Evolutionary conservation across 2,329 filamentous ascomycete species (phyloP), one percentile per base, ranked within the genome.

Genomic region (Trichoderma sp.): DNA sequence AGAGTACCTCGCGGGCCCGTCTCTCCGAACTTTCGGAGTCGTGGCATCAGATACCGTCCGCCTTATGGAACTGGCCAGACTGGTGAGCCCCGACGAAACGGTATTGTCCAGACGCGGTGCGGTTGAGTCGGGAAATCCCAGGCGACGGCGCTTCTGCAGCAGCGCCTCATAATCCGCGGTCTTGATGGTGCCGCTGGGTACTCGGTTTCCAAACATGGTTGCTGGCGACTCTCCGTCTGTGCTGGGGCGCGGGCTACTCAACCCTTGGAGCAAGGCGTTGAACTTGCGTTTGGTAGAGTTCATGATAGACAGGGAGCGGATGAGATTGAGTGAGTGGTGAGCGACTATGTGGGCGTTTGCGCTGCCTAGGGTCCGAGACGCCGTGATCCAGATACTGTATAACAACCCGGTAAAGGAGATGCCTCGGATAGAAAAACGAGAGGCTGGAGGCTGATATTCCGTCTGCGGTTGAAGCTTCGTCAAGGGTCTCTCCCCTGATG

Each of bases 221-320:
- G 61, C 50, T 39, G 64, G 22, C 13, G 68, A 54, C 13, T 57
- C n/a, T n/a, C 68, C 69, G 42, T 69, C 35, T 25, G 67, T 53
- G 15, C 69, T 59, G 7, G 71, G 60, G n/a, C 71, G 71, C 4
- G 77, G 72, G 48, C 81, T 86, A 74, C 86, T 86, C 73, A 90
- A 84, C 71, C 87, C 83, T 75, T 93, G 90, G 32, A 94, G 83
- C 17, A 93, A 84, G 73, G 86, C 86, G 78, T 93, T 91, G 81
- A 94, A 93, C 79, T 94, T 94, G 73, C 92, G 86, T 81, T 94
- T 94, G n/a, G 90, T 92, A 27, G 90, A 87, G 76, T 91, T 91
- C 83, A 93, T 91, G 70, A 69, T 80, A 64, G 35, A 58, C 29
- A 50, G 9, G 22, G 32, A 10, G 27, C 27, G 50, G 25, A 25